Evolutionary conservation across 805 yeast species (phyloP), one percentile per base, ranked within the genome.

Genomic region (Yarrowia sp.): DNA sequence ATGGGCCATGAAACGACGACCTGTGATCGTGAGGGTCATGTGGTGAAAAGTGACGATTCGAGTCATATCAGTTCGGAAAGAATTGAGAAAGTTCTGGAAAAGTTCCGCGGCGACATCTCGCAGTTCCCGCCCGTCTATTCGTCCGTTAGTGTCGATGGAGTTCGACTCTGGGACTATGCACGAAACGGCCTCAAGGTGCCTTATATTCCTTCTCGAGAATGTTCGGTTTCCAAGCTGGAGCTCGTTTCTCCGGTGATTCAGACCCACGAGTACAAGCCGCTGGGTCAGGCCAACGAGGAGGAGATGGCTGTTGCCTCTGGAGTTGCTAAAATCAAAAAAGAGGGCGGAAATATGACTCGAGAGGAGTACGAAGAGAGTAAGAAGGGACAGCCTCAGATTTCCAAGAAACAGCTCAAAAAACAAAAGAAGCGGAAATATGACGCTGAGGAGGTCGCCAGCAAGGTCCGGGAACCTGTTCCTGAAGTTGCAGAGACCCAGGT

Each of bases 61-160:
- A 81, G 79, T 9, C 92, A 88, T 73, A 77, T 92, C 53, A 84
- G 86, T 0, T 77, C 79, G 70, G 88, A 85, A 1, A 75, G 82
- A 53, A 77, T 93, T 13, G 78, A 78, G 13, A 74, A 78, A 2
- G 81, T 87, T 0, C 84, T 86, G 30, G 79, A 79, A 7, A 87
- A 87, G 77, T 92, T 95, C 74, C 79, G 86, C n/a, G 99, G 98
- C 0, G 83, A 86, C 15, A 79, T 93, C 65, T 83, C 83, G 72
- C 99, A 95, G 78, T 89, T 96, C 0, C 99, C 99, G 13, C 99
- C 99, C 0, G 88, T 95, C 14, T 95, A 86, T 77, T 91, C 97
- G 17, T 99, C 99, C 0, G 80, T 96, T 69, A 94, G 94, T 75
- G 89, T 96, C 87, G 88, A 92, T 74, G 99, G 99, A 17, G 92